Evolutionary conservation across 108 stramenopile species (phyloP), one percentile per base, ranked within the genome.

Genomic region (Nannochloropsis gaditana): DNA sequence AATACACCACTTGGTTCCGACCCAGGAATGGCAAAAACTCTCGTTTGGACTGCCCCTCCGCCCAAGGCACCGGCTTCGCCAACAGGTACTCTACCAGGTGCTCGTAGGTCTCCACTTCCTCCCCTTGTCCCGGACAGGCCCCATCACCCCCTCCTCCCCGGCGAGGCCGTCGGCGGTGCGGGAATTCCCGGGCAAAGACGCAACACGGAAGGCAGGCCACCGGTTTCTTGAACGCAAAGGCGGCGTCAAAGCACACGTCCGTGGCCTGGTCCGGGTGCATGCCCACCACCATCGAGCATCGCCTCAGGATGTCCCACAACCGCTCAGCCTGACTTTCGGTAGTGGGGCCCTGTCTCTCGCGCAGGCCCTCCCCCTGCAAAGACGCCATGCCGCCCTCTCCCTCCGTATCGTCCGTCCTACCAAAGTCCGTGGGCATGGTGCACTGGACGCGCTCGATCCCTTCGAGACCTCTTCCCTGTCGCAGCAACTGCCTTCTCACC

Each of bases 201-300:
- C 88, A 88, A 81, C 88, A 88, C 41, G 88, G 88, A 6, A 88
- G 85, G 9, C 94, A 87, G 21, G 93, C 93, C 83, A 92, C 93
- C 11, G 94, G 94, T 73, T 94, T 86, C 11, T 82, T 80, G 11
- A 93, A 80, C 9, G 89, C 44, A 9, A 93, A 45, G 9, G 94
- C 94, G 80, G 93, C 81, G 80, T 95, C 94, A 11, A 96, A 90
- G 15, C 86, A 84, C 19, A 87, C 85, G 45, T 96, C 95, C 9
- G 95, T 96, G 41, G 95, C 94, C 84, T 94, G 93, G 87, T 95
- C 95, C 15, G 95, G 94, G 87, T 96, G 95, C 87, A 96, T 94
- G 9, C 95, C 95, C n/a, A 93, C 91, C 44, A 96, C 89, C 44
- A 94, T 47, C 81, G 91, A 45, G n/a, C 59, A 73, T n/a, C n/a